Evolutionary conservation across 176 grass and related monocot genomes (phyloP), one percentile per base, ranked within the genome.

Genomic region (Eragrostis nindensis): DNA sequence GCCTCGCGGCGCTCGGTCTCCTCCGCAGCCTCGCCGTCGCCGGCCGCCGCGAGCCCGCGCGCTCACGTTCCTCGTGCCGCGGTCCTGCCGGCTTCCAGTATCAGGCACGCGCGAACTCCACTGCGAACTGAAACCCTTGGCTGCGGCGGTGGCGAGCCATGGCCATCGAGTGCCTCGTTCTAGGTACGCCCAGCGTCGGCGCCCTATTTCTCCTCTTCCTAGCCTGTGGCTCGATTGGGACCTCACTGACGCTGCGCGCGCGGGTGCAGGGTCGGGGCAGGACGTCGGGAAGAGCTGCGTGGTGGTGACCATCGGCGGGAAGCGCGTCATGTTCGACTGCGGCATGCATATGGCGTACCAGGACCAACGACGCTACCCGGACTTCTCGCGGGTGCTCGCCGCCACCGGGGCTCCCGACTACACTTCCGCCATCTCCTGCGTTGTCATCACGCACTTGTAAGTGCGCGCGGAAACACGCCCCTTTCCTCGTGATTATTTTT

Each of bases 221-320:
- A n/a, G 21, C 8, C 13, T 17, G 46, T 7, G 7, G 8, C 15
- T 73, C 7, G 29, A 25, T 54, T 32, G 8, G 48, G n/a, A 17
- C 25, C 66, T 47, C 17, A 3, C 50, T 55, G 4, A 81, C 48
- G 22, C 8, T 30, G 18, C 43, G 10, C 24, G 1, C 8, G 15
- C 7, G 36, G 8, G 49, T 18, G 57, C 57, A 94, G 95, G 95
- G 39, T 90, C 95, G 8, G 95, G 95, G 62, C 92, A 98, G 75
- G 95, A 98, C 72, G 95, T 95, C 54, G 95, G 95, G 32, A 98
- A 98, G 84, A 98, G 95, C 84, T 98, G 95, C 62, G 88, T 89
- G 7, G 92, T 95, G 83, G 92, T 66, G 29, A 85, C 84, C 45
- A 86, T 98, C 60, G 86, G 86, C 8, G 95, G 86, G 3, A 98